Evolutionary conservation across 1,284 basidiomycete genomes (phyloP), one percentile per base, ranked within the genome.

Genomic region (Ustilago tritici): DNA sequence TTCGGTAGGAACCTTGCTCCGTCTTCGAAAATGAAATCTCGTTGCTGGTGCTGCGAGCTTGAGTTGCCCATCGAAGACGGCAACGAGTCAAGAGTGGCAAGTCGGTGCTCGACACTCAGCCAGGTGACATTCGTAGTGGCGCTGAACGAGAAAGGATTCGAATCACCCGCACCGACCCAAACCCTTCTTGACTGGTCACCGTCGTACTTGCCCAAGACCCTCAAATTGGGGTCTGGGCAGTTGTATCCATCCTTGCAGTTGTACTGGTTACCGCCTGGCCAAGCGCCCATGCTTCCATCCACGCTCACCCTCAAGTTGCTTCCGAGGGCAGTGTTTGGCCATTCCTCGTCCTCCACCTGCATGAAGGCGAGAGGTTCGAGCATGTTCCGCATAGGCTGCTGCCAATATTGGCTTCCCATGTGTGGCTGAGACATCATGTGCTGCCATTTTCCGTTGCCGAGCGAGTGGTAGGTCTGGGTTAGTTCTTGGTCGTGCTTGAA

Each of bases 211-310:
- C 28, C 47, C 23, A 70, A 34, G 15, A 43, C 12, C 15, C 23
- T 34, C 31, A 70, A 17, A 11, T 35, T 55, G 7, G 69, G 69
- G 23, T 70, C 69, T 12, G 69, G 59, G n/a, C 69, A 70, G n/a
- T 70, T 70, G 52, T 70, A 70, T 2, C 69, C 69, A 32, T 70
- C 62, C 14, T 50, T 36, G n/a, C 69, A 70, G 43, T 70, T 65
- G 69, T 70, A 61, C 69, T 70, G 69, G 36, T 70, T 70, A n/a
- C 65, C 69, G 3, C 69, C 69, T 5, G 69, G 69, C 69, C 69
- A 70, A 4, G 69, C 69, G 19, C 69, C 69, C 69, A 70, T 70
- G 28, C 69, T 70, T n/a, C 49, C 69, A 32, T 70, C 69, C 2
- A 70, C 69, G 5, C 63, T 35, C 0, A 70, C 69, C 19, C 69